phyloP scores from a whole-genome alignment of 2,329 filamentous ascomycete species.

The Blastomyces emzantsi region DNA sequence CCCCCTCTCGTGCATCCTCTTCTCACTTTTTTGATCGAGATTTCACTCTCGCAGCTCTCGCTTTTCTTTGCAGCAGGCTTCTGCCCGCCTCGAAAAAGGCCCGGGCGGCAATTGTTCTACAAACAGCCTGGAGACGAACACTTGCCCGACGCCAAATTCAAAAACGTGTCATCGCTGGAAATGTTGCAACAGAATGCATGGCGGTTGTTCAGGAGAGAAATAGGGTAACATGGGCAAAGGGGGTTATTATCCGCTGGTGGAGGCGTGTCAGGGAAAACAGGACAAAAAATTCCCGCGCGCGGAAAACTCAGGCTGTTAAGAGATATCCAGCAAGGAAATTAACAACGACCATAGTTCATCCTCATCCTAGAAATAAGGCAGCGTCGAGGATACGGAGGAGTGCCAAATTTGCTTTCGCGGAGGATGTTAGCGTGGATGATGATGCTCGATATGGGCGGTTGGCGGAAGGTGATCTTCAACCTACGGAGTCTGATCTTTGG shows the following conservation, averaged over 20 bases:
- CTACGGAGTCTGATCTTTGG: not conserved
- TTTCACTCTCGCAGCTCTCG: conserved; percentile 48
- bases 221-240: conserved; percentile 33
- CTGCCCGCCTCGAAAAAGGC: conserved; percentile 42
- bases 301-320: not conserved
- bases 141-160: conserved; percentile 16
- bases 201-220: conserved; percentile 39
- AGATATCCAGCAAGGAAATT: not conserved
- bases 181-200: conserved; percentile 34
- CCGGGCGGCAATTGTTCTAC: conserved; percentile 46
- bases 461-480: not conserved
- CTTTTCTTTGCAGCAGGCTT: conserved; percentile 52
- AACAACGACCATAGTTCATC: not conserved
- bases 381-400: not conserved
- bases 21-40: conserved; percentile 44
- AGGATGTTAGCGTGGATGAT: not conserved
- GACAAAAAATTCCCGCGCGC: conserved; percentile 1
- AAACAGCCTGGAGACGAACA: conserved; percentile 42
- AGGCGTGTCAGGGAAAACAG: conserved; percentile 19
- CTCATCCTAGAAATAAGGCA: not conserved
- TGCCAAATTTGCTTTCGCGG: not conserved
- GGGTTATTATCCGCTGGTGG: conserved; percentile 30
- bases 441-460: not conserved
- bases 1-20: conserved; percentile 12
- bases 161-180: conserved; percentile 20